phyloP scores from a whole-genome alignment of 768 basidiomycete species.

The Amanita exitialis region DNA sequence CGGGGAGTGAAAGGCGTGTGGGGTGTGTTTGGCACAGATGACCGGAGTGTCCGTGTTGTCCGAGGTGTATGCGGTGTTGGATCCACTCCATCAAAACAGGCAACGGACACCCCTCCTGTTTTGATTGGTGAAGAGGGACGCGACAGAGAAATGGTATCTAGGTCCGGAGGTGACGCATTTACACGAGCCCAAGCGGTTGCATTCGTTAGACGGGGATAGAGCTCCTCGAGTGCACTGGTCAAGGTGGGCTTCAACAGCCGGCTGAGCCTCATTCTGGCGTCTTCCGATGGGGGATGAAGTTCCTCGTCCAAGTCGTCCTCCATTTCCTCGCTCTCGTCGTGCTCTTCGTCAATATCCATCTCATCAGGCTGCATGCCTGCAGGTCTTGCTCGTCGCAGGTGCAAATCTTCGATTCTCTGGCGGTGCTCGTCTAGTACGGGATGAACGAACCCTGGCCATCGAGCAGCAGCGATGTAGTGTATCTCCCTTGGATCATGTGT shows the following conservation, averaged over 20 bases:
- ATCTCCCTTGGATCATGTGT: constrained; percentile 61
- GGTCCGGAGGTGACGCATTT: constrained; percentile 7
- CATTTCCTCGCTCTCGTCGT: constrained; percentile 13
- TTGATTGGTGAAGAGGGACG: neutral
- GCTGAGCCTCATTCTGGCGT: constrained; percentile 56
- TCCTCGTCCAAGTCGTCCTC: constrained; percentile 6
- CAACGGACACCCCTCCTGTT: neutral
- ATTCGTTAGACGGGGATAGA: constrained; percentile 60
- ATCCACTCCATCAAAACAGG: neutral
- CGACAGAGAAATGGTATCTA: neutral
- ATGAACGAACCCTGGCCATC: constrained; percentile 73
- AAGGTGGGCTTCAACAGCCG: constrained; percentile 56
- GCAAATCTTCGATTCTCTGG: constrained; percentile 7
- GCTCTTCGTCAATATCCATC: constrained; percentile 15
- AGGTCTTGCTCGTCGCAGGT: neutral
- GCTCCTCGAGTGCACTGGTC: constrained; percentile 48
- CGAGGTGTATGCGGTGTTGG: constrained; percentile 1
- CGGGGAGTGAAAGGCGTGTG: constrained; percentile 5
- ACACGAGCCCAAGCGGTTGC: constrained; percentile 50
- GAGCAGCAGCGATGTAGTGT: constrained; percentile 64
- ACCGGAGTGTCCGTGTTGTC: neutral
- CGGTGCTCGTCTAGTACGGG: constrained; percentile 49
- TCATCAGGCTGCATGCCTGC: neutral
- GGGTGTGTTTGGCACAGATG: constrained; percentile 1
- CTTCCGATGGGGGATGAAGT: constrained; percentile 36